phyloP scores from a whole-genome alignment of 2,329 filamentous ascomycete genomes.

The Ceratocystis diversiconidia region DNA sequence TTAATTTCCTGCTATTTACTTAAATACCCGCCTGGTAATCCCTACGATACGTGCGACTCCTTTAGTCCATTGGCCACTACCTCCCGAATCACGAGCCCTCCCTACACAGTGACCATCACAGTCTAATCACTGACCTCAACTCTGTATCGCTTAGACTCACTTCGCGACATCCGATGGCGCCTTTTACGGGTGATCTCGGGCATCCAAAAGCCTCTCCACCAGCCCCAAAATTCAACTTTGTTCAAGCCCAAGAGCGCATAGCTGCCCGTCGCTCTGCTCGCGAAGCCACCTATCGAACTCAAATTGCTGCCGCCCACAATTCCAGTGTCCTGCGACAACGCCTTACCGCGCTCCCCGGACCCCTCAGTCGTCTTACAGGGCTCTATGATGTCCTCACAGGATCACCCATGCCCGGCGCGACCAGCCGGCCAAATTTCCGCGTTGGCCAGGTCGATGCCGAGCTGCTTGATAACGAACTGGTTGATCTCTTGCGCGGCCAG shows the following conservation, averaged over 20 bases:
- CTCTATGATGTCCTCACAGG: constrained; percentile 37
- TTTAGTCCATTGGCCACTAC: neutral
- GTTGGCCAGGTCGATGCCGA: constrained; percentile 95
- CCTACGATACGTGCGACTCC: neutral
- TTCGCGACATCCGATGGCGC: neutral
- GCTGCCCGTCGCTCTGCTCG: constrained; percentile 64
- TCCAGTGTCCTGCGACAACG: constrained; percentile 27
- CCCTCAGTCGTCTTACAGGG: constrained; percentile 36
- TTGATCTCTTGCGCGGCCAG: constrained; percentile 72
- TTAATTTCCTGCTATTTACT: neutral
- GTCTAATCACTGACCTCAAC: neutral
- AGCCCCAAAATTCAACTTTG: constrained; percentile 44
- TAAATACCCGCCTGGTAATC: neutral
- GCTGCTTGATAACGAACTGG: constrained; percentile 80
- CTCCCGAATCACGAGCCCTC: neutral
- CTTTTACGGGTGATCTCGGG: neutral
- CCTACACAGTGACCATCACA: neutral
- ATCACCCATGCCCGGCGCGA: constrained; percentile 49
- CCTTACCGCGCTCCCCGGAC: constrained; percentile 31
- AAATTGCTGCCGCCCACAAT: constrained; percentile 40
- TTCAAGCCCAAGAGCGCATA: constrained; percentile 77
- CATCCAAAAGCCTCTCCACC: neutral
- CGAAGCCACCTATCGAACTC: constrained; percentile 33
- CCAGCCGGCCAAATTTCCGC: constrained; percentile 62
- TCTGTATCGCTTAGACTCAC: neutral